Evolutionary conservation across 805 yeast genomes (phyloP).

Genomic region (Metschnikowia drakensbergensis): DNA sequence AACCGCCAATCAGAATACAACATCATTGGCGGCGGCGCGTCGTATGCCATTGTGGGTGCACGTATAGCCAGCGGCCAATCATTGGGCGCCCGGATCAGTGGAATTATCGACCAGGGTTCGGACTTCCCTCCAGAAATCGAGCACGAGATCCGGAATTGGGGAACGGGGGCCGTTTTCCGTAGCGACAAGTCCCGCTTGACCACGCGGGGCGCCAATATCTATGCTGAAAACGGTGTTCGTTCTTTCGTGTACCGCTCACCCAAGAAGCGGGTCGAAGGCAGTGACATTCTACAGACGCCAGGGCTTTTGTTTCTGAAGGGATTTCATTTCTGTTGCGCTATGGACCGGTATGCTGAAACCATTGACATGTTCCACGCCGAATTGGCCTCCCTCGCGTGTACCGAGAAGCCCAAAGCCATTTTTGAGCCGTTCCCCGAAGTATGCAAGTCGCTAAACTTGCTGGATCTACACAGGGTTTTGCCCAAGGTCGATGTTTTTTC

Average conservation of each 20-base stretch:
- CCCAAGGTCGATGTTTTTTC: conserved; percentile 56
- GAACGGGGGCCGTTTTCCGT: conserved; percentile 56
- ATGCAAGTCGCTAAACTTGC: conserved; percentile 49
- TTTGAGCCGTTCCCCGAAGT: conserved; percentile 89
- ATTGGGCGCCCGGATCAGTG: conserved; percentile 43
- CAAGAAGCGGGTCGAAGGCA: conserved; percentile 54
- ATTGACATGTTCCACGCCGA: conserved; percentile 27
- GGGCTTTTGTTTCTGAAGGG: conserved; percentile 38
- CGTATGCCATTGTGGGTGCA: conserved; percentile 75
- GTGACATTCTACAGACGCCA: conserved; percentile 46
- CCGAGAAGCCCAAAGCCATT: conserved; percentile 42
- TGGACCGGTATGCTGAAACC: conserved; percentile 53
- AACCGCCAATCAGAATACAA: conserved; percentile 36
- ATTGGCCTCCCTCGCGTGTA: not conserved
- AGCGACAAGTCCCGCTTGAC: conserved; percentile 52
- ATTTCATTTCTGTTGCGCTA: conserved; percentile 73
- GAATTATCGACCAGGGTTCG: conserved; percentile 74
- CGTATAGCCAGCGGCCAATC: conserved; percentile 46
- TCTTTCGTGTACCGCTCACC: conserved; percentile 59
- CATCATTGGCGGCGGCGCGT: conserved; percentile 88
- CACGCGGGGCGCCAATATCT: conserved; percentile 77
- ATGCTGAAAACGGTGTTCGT: conserved; percentile 55
- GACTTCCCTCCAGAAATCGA: conserved; percentile 62
- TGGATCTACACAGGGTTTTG: conserved; percentile 34
- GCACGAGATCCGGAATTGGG: conserved; percentile 53